Base-by-base conservation (phyloP, 2,329 filamentous ascomycete genomes). In the Aspergillaceae sp. region DNA sequence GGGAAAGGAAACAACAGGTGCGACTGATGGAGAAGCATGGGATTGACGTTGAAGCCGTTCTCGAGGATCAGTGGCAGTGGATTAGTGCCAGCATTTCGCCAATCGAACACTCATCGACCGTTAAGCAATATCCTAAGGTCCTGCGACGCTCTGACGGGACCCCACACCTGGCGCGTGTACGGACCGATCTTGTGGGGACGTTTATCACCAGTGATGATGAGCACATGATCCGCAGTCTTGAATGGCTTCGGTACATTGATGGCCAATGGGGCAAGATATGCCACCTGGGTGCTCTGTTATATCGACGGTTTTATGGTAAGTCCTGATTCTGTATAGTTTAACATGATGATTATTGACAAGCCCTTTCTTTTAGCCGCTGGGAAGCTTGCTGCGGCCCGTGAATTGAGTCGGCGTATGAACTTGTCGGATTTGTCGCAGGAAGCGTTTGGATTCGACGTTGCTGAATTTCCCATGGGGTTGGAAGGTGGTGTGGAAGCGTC, bases 301-400 rank as follows among this genome's bases (percentile, higher is more conserved):
- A 95, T 69, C 86, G 86, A 59, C 82, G 83, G 50, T 89, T 96
- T 59, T 75, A 94, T 41, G 77, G 88, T 94, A 79, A 74, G 87
- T 77, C 30, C n/a, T 7, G 32, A 27, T 26, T 7, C 4, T 7
- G 28, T 9, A 32, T 26, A 47, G 29, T 10, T 43, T 71, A 67
- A 65, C 30, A n/a, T 35, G 26, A n/a, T 38, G 41, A 40, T 41
- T 11, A 4, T 26, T 52, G 55, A 56, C 29, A 29, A 48, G 19
- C 19, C 19, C 19, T 19, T 19, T 19, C 33, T 28, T 34, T 40
- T 46, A 65, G 63, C 59, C 46, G 50, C 62, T 40, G 69, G 69
- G 8, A 66, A 64, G 47, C 67, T 83, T 40, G 67, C 70, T 30
- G 79, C 79, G 42, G 79, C 80, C 44, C 68, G 75, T 42, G 70